phyloP scores from a whole-genome alignment of 345 rosid species.

The Hibiscus tridactylites region DNA sequence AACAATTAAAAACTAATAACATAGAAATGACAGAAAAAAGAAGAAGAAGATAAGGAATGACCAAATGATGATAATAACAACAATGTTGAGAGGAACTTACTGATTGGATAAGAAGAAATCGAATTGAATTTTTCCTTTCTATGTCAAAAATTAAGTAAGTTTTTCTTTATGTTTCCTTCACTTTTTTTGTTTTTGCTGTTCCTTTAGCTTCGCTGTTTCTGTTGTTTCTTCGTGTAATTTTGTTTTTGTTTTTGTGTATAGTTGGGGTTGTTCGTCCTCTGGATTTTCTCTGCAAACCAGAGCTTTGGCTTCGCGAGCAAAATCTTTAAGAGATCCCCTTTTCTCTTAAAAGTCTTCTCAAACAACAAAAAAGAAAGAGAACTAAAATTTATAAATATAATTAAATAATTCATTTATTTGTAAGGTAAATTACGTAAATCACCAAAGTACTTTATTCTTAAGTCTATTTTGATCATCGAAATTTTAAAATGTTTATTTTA shows the following conservation, averaged over 20 bases:
- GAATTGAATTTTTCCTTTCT: constrained; percentile 14
- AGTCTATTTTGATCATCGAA: too few relatives aligned
- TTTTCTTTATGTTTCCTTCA: constrained; percentile 9
- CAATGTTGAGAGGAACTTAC: constrained; percentile 36
- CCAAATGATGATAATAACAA: background rate
- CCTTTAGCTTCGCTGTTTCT: constrained; percentile 36
- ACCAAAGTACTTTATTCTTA: too few relatives aligned
- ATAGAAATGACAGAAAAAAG: background rate
- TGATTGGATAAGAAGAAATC: constrained; percentile 46
- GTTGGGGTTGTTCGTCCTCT: constrained; percentile 20
- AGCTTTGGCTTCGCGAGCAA: constrained; percentile 41
- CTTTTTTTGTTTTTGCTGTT: constrained; percentile 8
- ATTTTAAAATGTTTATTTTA: too few relatives aligned
- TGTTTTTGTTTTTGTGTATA: background rate
- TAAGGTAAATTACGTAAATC: too few relatives aligned
- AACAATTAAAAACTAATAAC: background rate
- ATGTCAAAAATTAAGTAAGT: constrained; percentile 7
- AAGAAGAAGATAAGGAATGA: too few relatives aligned
- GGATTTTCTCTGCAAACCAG: constrained; percentile 68
- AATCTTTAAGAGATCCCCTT: constrained; percentile 36
- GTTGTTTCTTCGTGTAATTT: background rate
- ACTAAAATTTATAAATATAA: background rate
- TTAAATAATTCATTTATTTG: too few relatives aligned
- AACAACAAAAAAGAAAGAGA: too few relatives aligned
- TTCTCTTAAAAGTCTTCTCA: constrained; percentile 13